Evolutionary conservation across 73 alveolate species (phyloP), one percentile per base, ranked within the genome.

Genomic region (Stentor roeselii): DNA sequence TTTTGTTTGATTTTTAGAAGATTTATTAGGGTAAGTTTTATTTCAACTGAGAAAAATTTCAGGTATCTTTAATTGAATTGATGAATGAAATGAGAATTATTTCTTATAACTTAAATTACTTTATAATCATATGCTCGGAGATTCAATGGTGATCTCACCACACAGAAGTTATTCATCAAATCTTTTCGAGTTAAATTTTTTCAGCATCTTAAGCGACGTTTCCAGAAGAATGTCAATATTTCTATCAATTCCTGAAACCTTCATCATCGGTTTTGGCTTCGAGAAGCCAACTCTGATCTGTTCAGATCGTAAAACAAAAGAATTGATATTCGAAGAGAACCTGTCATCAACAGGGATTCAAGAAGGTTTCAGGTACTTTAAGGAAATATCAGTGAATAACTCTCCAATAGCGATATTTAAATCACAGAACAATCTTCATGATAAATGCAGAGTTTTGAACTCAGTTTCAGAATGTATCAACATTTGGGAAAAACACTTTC

Each of bases 261-360:
- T 50, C 21, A 50, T 50, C 21, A 11, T 11, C 21, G 67, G 67
- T 6, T 50, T 50, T 21, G 67, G 67, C 21, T 50, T 50, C 21
- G 67, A 50, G 6, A 50, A 21, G 67, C 67, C 67, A 50, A 50
- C 67, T 50, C 67, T 50, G 21, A 50, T 50, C 30, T 50, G 67
- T 21, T 11, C 30, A 11, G 67, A 50, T 21, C 6, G 6, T 11
- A 50, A 50, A 50, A 50, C 6, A 6, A 50, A 50, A 11, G 67
- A 50, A 21, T 21, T 50, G 21, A 11, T 6, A 11, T 50, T 50
- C 21, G 67, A 50, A 50, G 67, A 50, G 21, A 50, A 50, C 67
- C 67, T 50, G 6, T 50, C 67, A 50, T 50, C 67, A 50, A 11
- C 67, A 50, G 67, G 67, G 30, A 50, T 50, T 50, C 67, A 50